phyloP scores from a whole-genome alignment of 805 yeast species.

The Kazachstania kunashirensis region DNA sequence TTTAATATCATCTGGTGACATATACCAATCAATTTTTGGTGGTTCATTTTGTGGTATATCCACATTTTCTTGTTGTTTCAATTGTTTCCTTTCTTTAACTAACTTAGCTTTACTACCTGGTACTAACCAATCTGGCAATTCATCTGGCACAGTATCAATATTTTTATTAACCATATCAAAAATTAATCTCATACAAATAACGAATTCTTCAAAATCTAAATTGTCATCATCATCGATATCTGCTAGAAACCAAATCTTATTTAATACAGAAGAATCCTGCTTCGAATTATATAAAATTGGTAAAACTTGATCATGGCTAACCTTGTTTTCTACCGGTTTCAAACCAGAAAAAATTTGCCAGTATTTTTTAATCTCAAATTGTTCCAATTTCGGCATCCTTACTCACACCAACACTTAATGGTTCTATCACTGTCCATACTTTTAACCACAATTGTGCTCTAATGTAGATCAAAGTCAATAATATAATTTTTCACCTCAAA shows the following conservation, averaged over 20 bases:
- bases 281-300: slow-evolving; percentile 85
- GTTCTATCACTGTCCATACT: too few relatives aligned
- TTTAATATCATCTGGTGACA: slow-evolving; percentile 75
- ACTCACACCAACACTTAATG: too few relatives aligned
- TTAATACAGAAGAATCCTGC: slow-evolving; percentile 64
- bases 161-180: slow-evolving; percentile 83
- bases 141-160: slow-evolving; percentile 49
- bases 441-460: too few relatives aligned
- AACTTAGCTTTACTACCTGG: slow-evolving; percentile 84
- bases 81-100: slow-evolving; percentile 72
- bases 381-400: slow-evolving; percentile 63
- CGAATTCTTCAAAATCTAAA: slow-evolving; percentile 94
- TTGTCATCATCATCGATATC: slow-evolving; percentile 90
- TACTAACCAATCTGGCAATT: slow-evolving; percentile 83
- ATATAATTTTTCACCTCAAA: too few relatives aligned
- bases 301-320: slow-evolving; percentile 76
- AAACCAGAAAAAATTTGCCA: slow-evolving; percentile 96
- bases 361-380: slow-evolving; percentile 92
- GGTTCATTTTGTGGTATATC: slow-evolving; percentile 16
- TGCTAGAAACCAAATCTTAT: slow-evolving; percentile 80
- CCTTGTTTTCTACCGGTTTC: slow-evolving; percentile 67
- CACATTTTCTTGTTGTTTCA: slow-evolving; percentile 30
- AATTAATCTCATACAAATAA: slow-evolving; percentile 91
- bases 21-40: slow-evolving; percentile 80
- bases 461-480: too few relatives aligned